A percentile compares a stretch with the other conserved stretches of the same genome.
phyloP scores from a whole-genome alignment of 2,329 filamentous ascomycete genomes.

The Colletotrichum orbiculare region DNA sequence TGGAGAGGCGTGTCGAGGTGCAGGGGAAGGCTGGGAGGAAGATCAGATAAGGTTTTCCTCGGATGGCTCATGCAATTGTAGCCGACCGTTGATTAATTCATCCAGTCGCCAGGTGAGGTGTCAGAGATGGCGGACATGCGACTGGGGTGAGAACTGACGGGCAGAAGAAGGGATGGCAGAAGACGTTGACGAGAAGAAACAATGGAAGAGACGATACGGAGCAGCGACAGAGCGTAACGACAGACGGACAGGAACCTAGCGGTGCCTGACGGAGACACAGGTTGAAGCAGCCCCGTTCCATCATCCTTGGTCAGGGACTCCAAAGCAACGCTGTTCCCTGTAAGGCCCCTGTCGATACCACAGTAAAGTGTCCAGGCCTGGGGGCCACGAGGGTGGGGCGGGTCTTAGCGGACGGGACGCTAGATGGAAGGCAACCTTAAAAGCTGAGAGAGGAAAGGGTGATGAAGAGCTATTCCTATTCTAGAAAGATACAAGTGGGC shows the following conservation, averaged over 20 bases:
- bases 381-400: conserved; percentile 24
- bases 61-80: conserved; percentile 20
- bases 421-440: conserved; percentile 29
- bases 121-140: too few relatives aligned
- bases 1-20: conserved; percentile 16
- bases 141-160: too few relatives aligned
- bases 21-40: conserved; percentile 25
- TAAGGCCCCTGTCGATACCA: conserved; percentile 3
- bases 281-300: conserved; percentile 8
- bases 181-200: not conserved
- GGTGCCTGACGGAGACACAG: not conserved
- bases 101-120: not conserved
- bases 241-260: not conserved
- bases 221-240: not conserved
- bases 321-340: not conserved
- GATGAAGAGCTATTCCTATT: conserved; percentile 7
- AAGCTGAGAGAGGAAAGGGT: conserved; percentile 19
- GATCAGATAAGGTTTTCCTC: conserved; percentile 31
- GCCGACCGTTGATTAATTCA: not conserved
- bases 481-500: conserved; percentile 6
- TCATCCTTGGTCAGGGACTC: conserved; percentile 4
- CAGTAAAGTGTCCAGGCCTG: too few relatives aligned
- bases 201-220: not conserved
- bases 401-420: conserved; percentile 28
- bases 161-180: not conserved